These are phyloP conservation scores for Rhizodiscina lignyota DNA, from an alignment of 495 filamentous ascomycete genomes.

Conservation along the genomic window DNA sequence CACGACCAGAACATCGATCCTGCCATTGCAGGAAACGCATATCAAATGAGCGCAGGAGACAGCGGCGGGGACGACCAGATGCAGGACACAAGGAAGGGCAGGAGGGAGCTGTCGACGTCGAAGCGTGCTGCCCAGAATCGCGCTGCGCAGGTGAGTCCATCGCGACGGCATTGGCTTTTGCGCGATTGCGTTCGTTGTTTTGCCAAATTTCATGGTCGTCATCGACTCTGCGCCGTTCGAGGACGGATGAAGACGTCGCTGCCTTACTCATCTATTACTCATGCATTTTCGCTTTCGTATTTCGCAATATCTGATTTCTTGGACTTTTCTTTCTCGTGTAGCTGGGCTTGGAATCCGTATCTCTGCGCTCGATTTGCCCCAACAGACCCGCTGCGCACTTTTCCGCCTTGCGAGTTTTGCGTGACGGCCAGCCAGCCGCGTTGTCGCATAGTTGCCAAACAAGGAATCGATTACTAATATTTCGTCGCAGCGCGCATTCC, in stretches of 20 bases:
- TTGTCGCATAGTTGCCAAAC: no score
- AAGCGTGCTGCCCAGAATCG: slow-evolving; percentile 95
- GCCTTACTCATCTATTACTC: no score
- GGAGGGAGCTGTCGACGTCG: slow-evolving; percentile 81
- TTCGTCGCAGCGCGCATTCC: slow-evolving; percentile 66
- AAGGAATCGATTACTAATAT: slow-evolving; percentile 6
- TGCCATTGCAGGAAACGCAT: slow-evolving; percentile 13
- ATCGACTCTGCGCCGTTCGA: slow-evolving; percentile 5
- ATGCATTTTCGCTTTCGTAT: no score
- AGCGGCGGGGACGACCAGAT: slow-evolving; percentile 15
- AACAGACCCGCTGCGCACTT: no score
- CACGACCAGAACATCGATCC: slow-evolving; percentile 22
- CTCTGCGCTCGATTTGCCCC: no score
- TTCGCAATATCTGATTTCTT: no score
- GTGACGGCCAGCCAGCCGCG: no score
- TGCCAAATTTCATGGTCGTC: not conserved
- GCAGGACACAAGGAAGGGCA: slow-evolving; percentile 30
- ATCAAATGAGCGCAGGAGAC: slow-evolving; percentile 18
- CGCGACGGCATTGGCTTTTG: not conserved
- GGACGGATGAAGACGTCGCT: no score
- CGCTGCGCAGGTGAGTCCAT: slow-evolving; percentile 69
- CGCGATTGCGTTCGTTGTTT: slow-evolving; percentile 1
- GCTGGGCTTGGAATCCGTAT: no score
- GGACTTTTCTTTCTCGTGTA: no score
- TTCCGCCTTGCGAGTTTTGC: no score